phyloP scores from a whole-genome alignment of 2,329 filamentous ascomycete species.

The Rhynchosporium graminicola region DNA sequence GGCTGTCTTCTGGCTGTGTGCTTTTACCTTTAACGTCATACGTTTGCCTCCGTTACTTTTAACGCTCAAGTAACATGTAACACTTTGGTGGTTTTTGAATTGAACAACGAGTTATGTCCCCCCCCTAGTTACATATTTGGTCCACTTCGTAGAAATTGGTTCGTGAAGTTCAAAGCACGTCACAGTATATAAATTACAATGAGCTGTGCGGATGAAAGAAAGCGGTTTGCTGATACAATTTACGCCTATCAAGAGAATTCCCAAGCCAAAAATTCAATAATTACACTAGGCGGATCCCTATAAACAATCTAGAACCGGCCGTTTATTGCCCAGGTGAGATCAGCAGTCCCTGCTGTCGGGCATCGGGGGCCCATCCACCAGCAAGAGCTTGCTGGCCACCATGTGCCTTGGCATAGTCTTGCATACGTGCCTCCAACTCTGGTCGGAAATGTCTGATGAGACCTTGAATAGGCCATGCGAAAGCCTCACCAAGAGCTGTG shows the following conservation, averaged over 20 bases:
- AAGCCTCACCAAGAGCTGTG: slow-evolving; percentile 87
- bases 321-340: slow-evolving; percentile 86
- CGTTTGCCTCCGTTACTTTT: too few species aligned
- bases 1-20: too few species aligned
- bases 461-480: slow-evolving; percentile 97
- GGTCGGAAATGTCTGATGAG: slow-evolving; percentile 98
- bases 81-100: too few species aligned
- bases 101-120: too few species aligned
- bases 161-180: neutral
- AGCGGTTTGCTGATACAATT: slow-evolving; percentile 14
- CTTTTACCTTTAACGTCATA: too few species aligned
- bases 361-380: slow-evolving; percentile 82
- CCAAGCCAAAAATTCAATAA: slow-evolving; percentile 34
- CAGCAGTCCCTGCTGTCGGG: slow-evolving; percentile 76
- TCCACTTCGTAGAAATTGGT: neutral
- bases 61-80: too few species aligned
- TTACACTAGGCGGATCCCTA: slow-evolving; percentile 36
- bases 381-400: slow-evolving; percentile 72
- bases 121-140: too few species aligned
- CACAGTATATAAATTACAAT: neutral
- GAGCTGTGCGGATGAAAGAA: neutral
- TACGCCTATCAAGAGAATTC: slow-evolving; percentile 21
- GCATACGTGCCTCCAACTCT: slow-evolving; percentile 89
- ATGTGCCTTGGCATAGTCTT: slow-evolving; percentile 70
- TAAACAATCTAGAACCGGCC: slow-evolving; percentile 28